Conservation (phyloP, 2,329 filamentous ascomycete species). For the Phialocephala sp. region DNA sequence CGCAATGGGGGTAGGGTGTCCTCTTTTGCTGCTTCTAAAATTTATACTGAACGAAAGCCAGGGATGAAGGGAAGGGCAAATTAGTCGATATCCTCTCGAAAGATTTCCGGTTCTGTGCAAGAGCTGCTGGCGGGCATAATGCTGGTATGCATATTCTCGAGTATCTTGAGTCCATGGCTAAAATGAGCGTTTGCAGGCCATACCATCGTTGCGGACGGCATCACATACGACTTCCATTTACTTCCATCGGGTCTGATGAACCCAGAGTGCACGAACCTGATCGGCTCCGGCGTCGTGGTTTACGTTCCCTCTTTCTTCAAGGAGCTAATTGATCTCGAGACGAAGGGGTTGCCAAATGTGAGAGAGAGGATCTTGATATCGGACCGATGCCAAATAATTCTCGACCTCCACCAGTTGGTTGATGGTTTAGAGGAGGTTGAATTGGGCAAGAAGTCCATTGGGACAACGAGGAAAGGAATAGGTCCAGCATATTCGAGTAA, state of each 20-base stretch:
- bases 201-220: constrained; percentile 49
- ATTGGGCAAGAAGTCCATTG: constrained; percentile 51
- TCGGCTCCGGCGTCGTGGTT: constrained; percentile 73
- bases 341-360: constrained; percentile 61
- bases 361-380: constrained; percentile 66
- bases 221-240: constrained; percentile 57
- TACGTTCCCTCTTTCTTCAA: constrained; percentile 71
- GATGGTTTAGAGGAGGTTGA: constrained; percentile 69
- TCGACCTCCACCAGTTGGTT: constrained; percentile 69
- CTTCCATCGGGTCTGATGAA: constrained; percentile 75
- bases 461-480: constrained; percentile 54
- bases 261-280: constrained; percentile 72
- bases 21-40: not conserved
- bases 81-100: constrained; percentile 58
- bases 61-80: constrained; percentile 55
- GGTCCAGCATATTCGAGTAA: constrained; percentile 65
- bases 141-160: constrained; percentile 44
- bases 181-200: constrained; percentile 50
- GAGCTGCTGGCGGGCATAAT: constrained; percentile 53
- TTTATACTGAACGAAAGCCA: not conserved
- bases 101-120: constrained; percentile 19
- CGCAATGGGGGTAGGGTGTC: not conserved
- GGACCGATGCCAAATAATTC: constrained; percentile 55
- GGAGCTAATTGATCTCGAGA: constrained; percentile 64
- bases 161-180: constrained; percentile 35